Base-by-base conservation (phyloP, 2,329 filamentous ascomycete genomes). In the Cordyceps cateniannulata region DNA sequence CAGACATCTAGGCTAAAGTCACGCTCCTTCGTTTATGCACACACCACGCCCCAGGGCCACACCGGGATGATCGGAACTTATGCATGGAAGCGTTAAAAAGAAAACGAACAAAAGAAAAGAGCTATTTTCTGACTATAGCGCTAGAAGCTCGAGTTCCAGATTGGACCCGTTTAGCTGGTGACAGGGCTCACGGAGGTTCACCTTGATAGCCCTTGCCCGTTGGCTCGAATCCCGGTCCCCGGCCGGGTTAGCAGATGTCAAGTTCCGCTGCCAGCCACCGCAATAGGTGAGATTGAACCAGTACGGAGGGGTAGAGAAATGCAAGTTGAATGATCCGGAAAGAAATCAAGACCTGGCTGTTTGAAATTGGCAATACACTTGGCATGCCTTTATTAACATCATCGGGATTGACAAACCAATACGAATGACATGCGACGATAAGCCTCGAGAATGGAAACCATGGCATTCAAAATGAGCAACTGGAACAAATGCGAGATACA, bases 81-180 rank as follows among this genome's bases (percentile, higher is more conserved):
- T 44, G 47, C 56, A 59, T 51, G 38, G 47, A 59, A 59, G 47
- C 32, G 24, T 16, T n/a, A 40, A 42, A 51, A 35, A 44, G 35
- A 59, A 56, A 5, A 18, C 16, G 2, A 22, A 42, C 12, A 51
- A 25, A 20, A 5, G 18, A 5, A 29, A 18, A 29, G 20, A 56
- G 25, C 56, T 59, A 59, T 51, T 59, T 51, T 59, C 56, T 59
- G 56, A 59, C 56, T 45, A 59, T 35, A 59, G 45, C 35, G 48
- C 56, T 59, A 57, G 45, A 49, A 16, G 32, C 16, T 25, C 18
- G 3, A 32, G 56, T 51, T 44, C 32, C 25, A 32, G 35, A 35
- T 51, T 20, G 24, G 56, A 59, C 47, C 56, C 56, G n/a, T 44
- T n/a, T 22, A 2, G 10, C 20, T 44, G 14, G 32, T 24, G 44